Conservation (phyloP, 2,329 filamentous ascomycete species). For the Ophiostoma novo-ulmi region DNA sequence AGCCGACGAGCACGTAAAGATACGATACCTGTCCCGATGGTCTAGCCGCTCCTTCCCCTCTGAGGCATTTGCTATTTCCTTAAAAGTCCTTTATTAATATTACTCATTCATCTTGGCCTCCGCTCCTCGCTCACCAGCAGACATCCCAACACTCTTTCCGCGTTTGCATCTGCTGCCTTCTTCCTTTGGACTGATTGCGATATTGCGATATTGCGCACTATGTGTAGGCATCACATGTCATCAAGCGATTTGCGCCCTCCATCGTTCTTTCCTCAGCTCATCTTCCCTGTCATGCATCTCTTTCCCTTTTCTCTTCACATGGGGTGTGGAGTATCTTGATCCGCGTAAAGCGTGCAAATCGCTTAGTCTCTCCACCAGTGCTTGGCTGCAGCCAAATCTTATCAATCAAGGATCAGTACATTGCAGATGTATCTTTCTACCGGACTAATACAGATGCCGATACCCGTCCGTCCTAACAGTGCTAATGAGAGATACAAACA, state of each 20-base stretch:
- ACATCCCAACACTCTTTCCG: neutral
- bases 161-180: neutral
- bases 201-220: neutral
- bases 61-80: slow-evolving; percentile 2
- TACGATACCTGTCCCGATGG: neutral
- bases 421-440: neutral
- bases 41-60: neutral
- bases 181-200: neutral
- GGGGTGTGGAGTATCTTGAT: slow-evolving; percentile 1
- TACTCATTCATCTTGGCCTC: neutral
- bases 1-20: neutral
- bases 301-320: neutral
- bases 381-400: slow-evolving; percentile 23
- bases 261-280: neutral
- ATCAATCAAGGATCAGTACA: slow-evolving; percentile 26
- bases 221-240: neutral
- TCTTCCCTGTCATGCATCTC: neutral
- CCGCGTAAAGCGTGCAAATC: neutral
- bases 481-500: neutral
- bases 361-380: neutral
- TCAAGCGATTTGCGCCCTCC: neutral
- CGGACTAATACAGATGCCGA: slow-evolving; percentile 10
- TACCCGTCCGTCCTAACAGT: neutral
- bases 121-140: neutral
- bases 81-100: neutral